Conservation (phyloP, 345 rosid species). For the Salix koriyanagi region DNA sequence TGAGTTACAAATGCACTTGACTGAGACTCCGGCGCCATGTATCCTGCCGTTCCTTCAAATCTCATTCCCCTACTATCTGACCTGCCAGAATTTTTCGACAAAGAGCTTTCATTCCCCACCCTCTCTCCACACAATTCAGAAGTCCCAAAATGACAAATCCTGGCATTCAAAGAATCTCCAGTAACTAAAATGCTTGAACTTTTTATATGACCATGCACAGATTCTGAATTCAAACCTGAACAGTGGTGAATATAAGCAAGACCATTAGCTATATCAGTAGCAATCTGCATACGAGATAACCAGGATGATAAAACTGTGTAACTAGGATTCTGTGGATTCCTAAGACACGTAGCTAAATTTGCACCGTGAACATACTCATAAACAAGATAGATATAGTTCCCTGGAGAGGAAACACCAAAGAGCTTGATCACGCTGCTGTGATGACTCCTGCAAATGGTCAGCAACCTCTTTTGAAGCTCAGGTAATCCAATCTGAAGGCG, state of each 20-base stretch:
- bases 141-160: slow-evolving; percentile 31
- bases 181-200: slow-evolving; percentile 17
- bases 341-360: slow-evolving; percentile 22
- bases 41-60: slow-evolving; percentile 48
- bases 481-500: slow-evolving; percentile 38
- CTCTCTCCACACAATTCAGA: slow-evolving; percentile 29
- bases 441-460: slow-evolving; percentile 66
- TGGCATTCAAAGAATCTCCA: slow-evolving; percentile 18
- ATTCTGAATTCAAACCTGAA: slow-evolving; percentile 4
- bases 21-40: slow-evolving; percentile 49
- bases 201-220: slow-evolving; percentile 26
- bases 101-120: not conserved
- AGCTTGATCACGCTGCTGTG: slow-evolving; percentile 63
- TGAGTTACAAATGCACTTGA: slow-evolving; percentile 24
- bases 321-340: slow-evolving; percentile 20
- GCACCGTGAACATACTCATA: slow-evolving; percentile 23
- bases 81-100: not conserved
- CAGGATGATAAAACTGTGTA: slow-evolving; percentile 24
- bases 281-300: slow-evolving; percentile 25
- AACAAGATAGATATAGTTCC: slow-evolving; percentile 16
- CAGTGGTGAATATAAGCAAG: slow-evolving; percentile 26
- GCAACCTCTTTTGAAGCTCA: slow-evolving; percentile 47
- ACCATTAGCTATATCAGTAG: slow-evolving; percentile 24
- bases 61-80: slow-evolving; percentile 12
- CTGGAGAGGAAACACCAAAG: slow-evolving; percentile 63